These are phyloP conservation scores for Aspergillus novofumigatus DNA, from an alignment of 2,329 filamentous ascomycete genomes.

Conservation along the genomic window DNA sequence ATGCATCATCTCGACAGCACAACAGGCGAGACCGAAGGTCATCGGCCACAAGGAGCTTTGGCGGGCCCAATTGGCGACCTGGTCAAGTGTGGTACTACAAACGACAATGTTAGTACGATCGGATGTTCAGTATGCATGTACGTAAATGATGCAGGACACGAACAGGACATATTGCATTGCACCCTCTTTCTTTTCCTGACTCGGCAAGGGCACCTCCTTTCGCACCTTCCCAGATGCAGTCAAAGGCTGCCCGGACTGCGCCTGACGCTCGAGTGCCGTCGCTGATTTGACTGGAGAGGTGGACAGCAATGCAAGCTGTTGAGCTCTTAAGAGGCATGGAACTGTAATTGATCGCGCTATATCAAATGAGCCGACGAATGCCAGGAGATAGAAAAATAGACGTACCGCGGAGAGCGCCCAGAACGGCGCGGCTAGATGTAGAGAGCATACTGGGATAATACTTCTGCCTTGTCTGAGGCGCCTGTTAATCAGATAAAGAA, in stretches of 20 bases:
- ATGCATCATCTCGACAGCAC: conserved; percentile 93
- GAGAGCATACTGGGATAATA: conserved; percentile 22
- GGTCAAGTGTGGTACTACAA: conserved; percentile 52
- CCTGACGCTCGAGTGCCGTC: conserved; percentile 38
- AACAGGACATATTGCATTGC: conserved; percentile 51
- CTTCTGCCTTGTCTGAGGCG: neutral
- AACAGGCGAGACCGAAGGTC: conserved; percentile 88
- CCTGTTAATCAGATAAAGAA: neutral
- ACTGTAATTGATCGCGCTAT: conserved; percentile 26
- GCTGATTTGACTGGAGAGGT: conserved; percentile 42
- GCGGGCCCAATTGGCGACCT: conserved; percentile 81
- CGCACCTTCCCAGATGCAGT: conserved; percentile 43
- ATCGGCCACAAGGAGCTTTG: conserved; percentile 88
- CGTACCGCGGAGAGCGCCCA: conserved; percentile 26
- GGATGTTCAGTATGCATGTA: neutral
- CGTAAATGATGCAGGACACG: conserved; percentile 13
- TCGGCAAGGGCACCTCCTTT: conserved; percentile 46
- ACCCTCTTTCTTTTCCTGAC: conserved; percentile 48
- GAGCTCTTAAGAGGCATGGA: conserved; percentile 30
- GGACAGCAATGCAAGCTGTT: conserved; percentile 37
- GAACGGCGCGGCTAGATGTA: conserved; percentile 22
- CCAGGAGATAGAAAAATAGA: conserved; percentile 2
- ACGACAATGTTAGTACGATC: conserved; percentile 6
- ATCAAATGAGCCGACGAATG: conserved; percentile 17
- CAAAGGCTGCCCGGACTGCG: conserved; percentile 30